Base-by-base conservation (phyloP, 139 green algal species). In the Chlamydomonas sp. region DNA sequence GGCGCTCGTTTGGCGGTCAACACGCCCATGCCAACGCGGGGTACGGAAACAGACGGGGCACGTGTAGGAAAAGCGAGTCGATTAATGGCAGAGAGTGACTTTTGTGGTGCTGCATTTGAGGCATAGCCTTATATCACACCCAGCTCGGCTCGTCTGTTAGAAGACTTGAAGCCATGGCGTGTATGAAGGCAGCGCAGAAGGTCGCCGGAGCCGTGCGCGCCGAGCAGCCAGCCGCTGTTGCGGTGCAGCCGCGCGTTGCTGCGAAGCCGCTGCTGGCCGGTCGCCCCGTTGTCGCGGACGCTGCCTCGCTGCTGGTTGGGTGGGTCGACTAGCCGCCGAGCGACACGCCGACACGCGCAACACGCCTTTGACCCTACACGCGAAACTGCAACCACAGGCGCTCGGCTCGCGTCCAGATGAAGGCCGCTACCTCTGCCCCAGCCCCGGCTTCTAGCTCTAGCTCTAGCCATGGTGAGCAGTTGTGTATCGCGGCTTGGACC, bases 241-340 rank as follows among this genome's bases (percentile, higher is more conserved):
- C 74, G 4, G 63, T 80, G 12, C 83, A 81, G n/a, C 73, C 83
- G 4, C 83, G 61, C 64, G 20, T 75, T 59, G 31, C 17, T 49
- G 73, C 62, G 15, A 87, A 74, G 83, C 83, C 83, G 8, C 31
- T 87, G 4, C 72, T 87, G 60, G 83, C 83, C 5, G 83, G 83
- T 66, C 83, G 83, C 49, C 61, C 83, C 18, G 31, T 58, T 58
- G 83, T 87, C 15, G 83, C 83, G 63, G 73, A 87, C 9, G 4
- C 9, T 8, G 74, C 83, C 5, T 63, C 71, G 31, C 74, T 87
- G 62, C 67, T 87, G 4, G 71, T 87, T 62, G 83, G 83, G 83
- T 87, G 18, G 17, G 75, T 63, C 31, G 31, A 17, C 5, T 5
- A 60, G 69, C 63, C 59, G 72, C 83, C 4, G n/a, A 73, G 62